These are phyloP conservation scores for Podila horticola DNA, from an alignment of 192 early-diverging fungal species.

Conservation along the genomic window DNA sequence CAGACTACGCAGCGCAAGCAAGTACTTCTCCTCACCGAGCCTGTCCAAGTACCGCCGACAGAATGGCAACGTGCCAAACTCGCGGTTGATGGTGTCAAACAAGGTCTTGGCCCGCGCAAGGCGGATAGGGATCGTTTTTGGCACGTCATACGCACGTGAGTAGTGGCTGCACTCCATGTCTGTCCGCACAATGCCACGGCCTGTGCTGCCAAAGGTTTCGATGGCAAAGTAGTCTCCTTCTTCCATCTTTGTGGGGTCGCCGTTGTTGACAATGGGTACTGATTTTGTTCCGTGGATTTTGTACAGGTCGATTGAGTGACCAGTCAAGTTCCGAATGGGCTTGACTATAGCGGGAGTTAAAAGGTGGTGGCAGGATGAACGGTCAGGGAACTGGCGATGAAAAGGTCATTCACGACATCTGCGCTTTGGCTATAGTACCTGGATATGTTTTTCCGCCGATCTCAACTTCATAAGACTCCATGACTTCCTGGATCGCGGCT, in stretches of 20 bases:
- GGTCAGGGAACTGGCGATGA: too few relatives aligned
- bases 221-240: slow-evolving; percentile 95
- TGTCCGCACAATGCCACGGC: slow-evolving; percentile 86
- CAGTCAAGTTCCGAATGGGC: slow-evolving; percentile 95
- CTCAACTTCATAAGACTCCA: slow-evolving; percentile 97
- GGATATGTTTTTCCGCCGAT: slow-evolving; percentile 91
- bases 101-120: slow-evolving; percentile 79
- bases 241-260: slow-evolving; percentile 93
- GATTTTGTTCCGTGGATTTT: slow-evolving; percentile 94
- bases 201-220: slow-evolving; percentile 97
- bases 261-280: slow-evolving; percentile 92
- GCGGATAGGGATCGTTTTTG: slow-evolving; percentile 67
- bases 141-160: slow-evolving; percentile 65
- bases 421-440: slow-evolving; percentile 42
- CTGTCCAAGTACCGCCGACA: slow-evolving; percentile 96
- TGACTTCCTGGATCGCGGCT: slow-evolving; percentile 94
- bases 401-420: too few relatives aligned
- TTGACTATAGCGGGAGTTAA: slow-evolving; percentile 65
- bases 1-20: slow-evolving; percentile 84
- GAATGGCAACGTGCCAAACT: slow-evolving; percentile 95
- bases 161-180: slow-evolving; percentile 96
- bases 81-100: slow-evolving; percentile 81
- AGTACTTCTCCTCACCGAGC: slow-evolving; percentile 89
- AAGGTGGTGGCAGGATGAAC: background rate
- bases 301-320: slow-evolving; percentile 94